These are phyloP conservation scores for Candida smagusa DNA, from an alignment of 1,139 yeast species.

Conservation along the genomic window DNA sequence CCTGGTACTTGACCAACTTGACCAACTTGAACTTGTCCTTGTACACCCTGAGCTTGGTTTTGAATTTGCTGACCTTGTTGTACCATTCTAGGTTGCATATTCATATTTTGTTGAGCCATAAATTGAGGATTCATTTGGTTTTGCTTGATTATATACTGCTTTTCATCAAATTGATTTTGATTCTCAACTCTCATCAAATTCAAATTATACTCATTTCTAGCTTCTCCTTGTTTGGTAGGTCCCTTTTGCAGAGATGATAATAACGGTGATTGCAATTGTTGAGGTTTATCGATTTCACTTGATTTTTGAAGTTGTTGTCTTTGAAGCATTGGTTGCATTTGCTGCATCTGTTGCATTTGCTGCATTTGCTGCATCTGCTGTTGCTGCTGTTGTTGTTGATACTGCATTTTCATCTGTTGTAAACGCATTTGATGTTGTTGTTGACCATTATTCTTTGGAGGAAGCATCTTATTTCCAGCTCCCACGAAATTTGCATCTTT, in stretches of 20 bases:
- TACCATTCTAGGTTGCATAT: too few species aligned
- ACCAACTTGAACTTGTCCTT: slow-evolving; percentile 1
- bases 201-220: too few species aligned
- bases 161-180: too few species aligned
- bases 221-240: too few species aligned
- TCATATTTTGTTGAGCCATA: too few species aligned
- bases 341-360: slow-evolving; percentile 8
- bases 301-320: slow-evolving; percentile 4
- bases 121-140: too few species aligned
- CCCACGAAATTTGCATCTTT: slow-evolving; percentile 12
- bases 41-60: not conserved
- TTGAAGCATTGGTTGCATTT: slow-evolving; percentile 1
- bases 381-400: slow-evolving; percentile 15
- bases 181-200: too few species aligned
- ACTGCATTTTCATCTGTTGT: slow-evolving; percentile 18
- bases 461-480: slow-evolving; percentile 17
- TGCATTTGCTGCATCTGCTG: not conserved
- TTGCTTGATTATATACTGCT: too few species aligned
- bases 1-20: too few species aligned
- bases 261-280: slow-evolving; percentile 7
- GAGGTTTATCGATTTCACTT: slow-evolving; percentile 1
- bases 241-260: slow-evolving; percentile 1
- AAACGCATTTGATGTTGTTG: slow-evolving; percentile 17
- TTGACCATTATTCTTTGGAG: slow-evolving; percentile 10
- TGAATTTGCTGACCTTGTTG: not conserved